phyloP scores from a whole-genome alignment of 106 monocot species.

The Acorus gramineus region DNA sequence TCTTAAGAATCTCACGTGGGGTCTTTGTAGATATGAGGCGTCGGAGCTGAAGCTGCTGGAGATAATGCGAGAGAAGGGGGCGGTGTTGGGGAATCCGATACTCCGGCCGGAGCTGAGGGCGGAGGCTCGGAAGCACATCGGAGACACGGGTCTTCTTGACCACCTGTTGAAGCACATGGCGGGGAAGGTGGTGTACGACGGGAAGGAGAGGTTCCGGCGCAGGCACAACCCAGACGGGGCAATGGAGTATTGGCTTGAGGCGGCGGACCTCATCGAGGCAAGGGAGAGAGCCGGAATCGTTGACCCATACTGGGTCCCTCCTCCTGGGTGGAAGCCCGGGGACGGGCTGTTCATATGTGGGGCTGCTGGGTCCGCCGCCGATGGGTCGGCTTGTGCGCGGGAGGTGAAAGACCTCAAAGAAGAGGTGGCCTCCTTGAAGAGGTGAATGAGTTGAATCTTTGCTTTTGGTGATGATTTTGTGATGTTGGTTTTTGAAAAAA shows the following conservation, averaged over 20 bases:
- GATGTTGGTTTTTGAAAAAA: too few relatives aligned
- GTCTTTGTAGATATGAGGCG: constrained; percentile 29
- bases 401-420: constrained; percentile 27
- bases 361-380: background rate
- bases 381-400: constrained; percentile 14
- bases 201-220: constrained; percentile 55
- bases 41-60: constrained; percentile 75
- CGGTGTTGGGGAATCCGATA: constrained; percentile 48
- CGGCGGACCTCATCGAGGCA: constrained; percentile 49
- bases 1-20: background rate
- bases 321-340: constrained; percentile 66
- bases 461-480: too few relatives aligned
- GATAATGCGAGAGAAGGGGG: constrained; percentile 63
- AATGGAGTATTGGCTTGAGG: constrained; percentile 99
- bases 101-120: constrained; percentile 51
- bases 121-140: constrained; percentile 89
- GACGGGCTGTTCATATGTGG: constrained; percentile 18
- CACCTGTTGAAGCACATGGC: constrained; percentile 97
- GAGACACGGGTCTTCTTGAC: constrained; percentile 87
- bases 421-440: constrained; percentile 31
- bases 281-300: constrained; percentile 49
- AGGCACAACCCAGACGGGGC: constrained; percentile 85
- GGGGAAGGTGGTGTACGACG: constrained; percentile 46
- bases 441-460: constrained; percentile 13
- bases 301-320: constrained; percentile 75